These are phyloP conservation scores for Mortierella sp. DNA, from an alignment of 371 early-diverging fungal species.

Conservation along the genomic window DNA sequence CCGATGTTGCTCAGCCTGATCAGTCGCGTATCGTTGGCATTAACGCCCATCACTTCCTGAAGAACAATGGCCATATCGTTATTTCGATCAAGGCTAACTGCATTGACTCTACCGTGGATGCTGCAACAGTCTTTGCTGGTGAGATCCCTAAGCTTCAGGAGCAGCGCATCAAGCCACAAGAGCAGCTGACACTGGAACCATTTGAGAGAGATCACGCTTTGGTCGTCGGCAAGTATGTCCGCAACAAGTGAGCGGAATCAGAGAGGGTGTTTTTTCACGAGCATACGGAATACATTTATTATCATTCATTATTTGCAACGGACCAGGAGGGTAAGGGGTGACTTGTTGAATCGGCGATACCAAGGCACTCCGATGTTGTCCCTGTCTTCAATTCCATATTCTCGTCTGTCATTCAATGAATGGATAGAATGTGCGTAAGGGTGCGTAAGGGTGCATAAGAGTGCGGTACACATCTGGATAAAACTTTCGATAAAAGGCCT, in stretches of 20 bases:
- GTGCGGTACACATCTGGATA: no score
- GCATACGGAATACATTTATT: no score
- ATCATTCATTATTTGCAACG: no score
- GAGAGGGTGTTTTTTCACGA: no score
- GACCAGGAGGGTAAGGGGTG: no score
- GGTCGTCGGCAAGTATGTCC: slow-evolving; percentile 94
- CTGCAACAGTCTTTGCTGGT: slow-evolving; percentile 98
- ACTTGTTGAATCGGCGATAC: no score
- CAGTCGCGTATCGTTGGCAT: slow-evolving; percentile 99
- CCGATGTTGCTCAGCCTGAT: slow-evolving; percentile 99
- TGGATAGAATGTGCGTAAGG: no score
- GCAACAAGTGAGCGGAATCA: slow-evolving; percentile 73
- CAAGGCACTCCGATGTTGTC: no score
- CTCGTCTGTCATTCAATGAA: no score
- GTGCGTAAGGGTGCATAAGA: no score
- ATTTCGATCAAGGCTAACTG: slow-evolving; percentile 99
- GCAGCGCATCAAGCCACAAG: slow-evolving; percentile 99
- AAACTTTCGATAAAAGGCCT: no score
- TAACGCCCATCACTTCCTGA: slow-evolving; percentile 99
- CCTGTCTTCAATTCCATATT: no score
- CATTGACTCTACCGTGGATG: slow-evolving; percentile 99
- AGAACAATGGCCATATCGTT: slow-evolving; percentile 98
- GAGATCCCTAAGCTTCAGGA: slow-evolving; percentile 99
- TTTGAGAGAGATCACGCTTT: slow-evolving; percentile 99
- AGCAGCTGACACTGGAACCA: slow-evolving; percentile 99